Percentiles rank a stretch among this genome's conserved stretches.
Conservation (phyloP, 2,329 filamentous ascomycete genomes). For the Colletotrichum shisoi region DNA sequence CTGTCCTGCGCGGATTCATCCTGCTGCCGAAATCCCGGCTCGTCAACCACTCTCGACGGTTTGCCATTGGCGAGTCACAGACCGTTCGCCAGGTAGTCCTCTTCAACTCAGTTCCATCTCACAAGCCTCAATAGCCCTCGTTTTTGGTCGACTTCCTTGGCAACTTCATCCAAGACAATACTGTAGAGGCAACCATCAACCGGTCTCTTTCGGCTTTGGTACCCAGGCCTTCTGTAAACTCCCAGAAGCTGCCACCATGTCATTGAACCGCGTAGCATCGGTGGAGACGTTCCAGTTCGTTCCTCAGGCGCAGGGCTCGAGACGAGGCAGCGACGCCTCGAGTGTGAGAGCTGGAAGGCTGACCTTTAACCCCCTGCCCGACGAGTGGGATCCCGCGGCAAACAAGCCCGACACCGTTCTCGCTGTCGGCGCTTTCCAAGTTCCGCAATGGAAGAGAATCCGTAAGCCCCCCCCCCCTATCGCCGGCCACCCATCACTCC, state of each 20-base stretch:
- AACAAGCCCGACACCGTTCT: conserved; percentile 54
- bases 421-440: conserved; percentile 62
- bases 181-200: background rate
- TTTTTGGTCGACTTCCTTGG: background rate
- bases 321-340: conserved; percentile 58
- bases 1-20: background rate
- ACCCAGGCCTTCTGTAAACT: background rate
- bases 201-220: background rate
- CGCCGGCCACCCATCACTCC: background rate
- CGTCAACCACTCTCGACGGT: conserved; percentile 2
- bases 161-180: background rate
- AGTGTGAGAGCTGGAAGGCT: conserved; percentile 57
- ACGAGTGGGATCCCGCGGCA: conserved; percentile 58
- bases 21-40: background rate
- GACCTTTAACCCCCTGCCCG: conserved; percentile 64
- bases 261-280: conserved; percentile 61
- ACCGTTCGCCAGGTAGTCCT: background rate
- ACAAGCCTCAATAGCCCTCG: background rate
- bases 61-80: conserved; percentile 18
- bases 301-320: conserved; percentile 50
- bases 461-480: conserved; percentile 50
- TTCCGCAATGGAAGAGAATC: conserved; percentile 62
- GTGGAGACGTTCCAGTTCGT: conserved; percentile 61
- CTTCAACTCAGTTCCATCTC: background rate
- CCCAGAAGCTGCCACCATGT: conserved; percentile 51